Percentiles rank a stretch among this genome's conserved stretches.
These are phyloP conservation scores for Hevea brasiliensis DNA, from an alignment of 345 rosid genomes.

Conservation along the genomic window DNA sequence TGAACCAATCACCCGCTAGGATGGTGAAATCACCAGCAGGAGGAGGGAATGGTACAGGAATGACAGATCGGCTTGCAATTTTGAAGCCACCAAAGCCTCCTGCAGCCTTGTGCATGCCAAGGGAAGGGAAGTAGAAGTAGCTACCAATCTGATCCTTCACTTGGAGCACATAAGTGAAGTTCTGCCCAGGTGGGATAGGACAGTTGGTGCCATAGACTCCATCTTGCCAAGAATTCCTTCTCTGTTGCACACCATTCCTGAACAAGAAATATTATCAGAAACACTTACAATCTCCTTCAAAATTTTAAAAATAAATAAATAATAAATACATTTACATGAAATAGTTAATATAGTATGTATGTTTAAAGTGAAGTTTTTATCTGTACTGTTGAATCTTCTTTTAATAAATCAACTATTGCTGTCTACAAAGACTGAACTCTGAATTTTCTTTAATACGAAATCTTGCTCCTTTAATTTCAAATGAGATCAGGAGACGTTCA, in stretches of 20 bases:
- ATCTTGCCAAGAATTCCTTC: constrained; percentile 79
- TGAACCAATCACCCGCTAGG: constrained; percentile 79
- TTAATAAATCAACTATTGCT: no score
- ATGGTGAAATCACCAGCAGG: constrained; percentile 74
- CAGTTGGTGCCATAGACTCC: constrained; percentile 83
- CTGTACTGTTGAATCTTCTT: background rate
- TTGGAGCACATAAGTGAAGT: constrained; percentile 74
- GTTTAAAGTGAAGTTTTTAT: background rate
- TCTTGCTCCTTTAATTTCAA: background rate
- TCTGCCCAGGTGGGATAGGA: constrained; percentile 75
- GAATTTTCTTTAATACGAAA: no score
- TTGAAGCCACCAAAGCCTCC: constrained; percentile 78
- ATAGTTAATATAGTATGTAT: background rate
- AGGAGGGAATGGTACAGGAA: constrained; percentile 71
- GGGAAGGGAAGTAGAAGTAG: constrained; percentile 80
- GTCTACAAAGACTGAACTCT: background rate
- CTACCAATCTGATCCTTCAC: constrained; percentile 85
- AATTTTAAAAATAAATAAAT: no score
- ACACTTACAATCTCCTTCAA: background rate
- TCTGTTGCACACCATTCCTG: constrained; percentile 86
- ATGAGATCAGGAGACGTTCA: background rate
- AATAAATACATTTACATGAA: no score
- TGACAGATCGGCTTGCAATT: constrained; percentile 64
- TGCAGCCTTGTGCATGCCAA: constrained; percentile 78
- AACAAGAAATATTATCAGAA: background rate